phyloP scores from a whole-genome alignment of 305 asterid species.

The Coffea humblotiana region DNA sequence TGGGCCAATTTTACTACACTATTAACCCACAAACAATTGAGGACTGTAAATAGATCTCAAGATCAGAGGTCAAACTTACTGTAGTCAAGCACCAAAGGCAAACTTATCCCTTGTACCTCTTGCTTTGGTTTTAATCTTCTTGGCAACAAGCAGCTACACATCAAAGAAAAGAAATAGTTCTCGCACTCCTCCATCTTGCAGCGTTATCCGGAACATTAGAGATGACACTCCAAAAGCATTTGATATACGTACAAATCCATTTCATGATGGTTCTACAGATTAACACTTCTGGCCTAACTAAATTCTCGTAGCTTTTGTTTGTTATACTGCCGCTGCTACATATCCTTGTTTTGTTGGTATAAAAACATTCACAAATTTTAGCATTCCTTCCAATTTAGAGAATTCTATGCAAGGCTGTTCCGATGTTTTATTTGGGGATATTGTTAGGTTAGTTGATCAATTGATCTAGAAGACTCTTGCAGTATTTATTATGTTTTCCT shows the following conservation, averaged over 20 bases:
- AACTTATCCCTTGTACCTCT: neutral
- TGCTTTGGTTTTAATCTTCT: neutral
- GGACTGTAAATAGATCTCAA: no score
- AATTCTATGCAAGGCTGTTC: neutral
- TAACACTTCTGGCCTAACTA: neutral
- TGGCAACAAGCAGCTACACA: neutral
- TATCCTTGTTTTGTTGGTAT: neutral
- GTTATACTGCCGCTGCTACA: neutral
- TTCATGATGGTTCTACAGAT: neutral
- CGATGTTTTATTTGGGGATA: neutral
- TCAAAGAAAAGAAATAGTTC: neutral
- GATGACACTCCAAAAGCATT: neutral
- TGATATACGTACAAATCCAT: neutral
- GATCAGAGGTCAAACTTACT: neutral
- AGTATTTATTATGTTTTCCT: neutral
- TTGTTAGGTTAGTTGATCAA: neutral
- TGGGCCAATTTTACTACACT: no score
- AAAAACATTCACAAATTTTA: neutral
- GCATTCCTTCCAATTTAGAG: neutral
- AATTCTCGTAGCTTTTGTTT: neutral
- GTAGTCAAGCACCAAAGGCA: neutral
- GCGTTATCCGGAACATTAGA: slow-evolving; percentile 15
- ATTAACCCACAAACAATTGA: no score
- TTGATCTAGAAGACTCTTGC: neutral
- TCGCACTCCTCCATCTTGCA: slow-evolving; percentile 18